Evolutionary conservation across 345 rosid species (phyloP).

Genomic region (Brassica nigra): DNA sequence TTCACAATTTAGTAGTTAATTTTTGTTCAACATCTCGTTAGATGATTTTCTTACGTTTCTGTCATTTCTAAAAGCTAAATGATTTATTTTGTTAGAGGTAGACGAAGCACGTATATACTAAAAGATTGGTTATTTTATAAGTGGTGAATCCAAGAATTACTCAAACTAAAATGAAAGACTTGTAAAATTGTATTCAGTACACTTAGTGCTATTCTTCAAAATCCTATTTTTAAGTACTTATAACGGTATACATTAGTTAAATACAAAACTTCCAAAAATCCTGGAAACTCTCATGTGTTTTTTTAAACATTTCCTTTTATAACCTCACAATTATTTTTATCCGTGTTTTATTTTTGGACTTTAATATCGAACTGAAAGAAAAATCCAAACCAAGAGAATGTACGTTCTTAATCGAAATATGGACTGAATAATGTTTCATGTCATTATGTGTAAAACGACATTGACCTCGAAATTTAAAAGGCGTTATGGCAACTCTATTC

Average conservation of each 20-base stretch:
- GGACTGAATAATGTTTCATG: neutral
- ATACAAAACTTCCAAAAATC: constrained; percentile 23
- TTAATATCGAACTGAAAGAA: neutral
- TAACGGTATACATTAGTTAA: constrained; percentile 5
- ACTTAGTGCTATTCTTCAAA: neutral
- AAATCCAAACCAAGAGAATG: constrained; percentile 4
- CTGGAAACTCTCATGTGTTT: constrained; percentile 28
- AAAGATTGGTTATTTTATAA: too few species aligned
- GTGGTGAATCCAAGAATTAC: too few species aligned
- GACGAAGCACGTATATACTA: neutral
- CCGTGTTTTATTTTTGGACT: constrained; percentile 1
- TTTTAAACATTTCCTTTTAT: constrained; percentile 16
- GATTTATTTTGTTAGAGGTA: neutral
- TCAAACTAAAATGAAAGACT: neutral
- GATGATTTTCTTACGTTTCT: neutral
- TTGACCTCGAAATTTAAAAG: neutral
- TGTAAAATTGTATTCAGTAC: neutral
- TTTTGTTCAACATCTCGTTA: neutral
- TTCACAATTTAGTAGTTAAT: neutral
- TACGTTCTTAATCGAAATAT: neutral
- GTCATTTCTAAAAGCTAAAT: neutral
- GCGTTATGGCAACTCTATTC: neutral
- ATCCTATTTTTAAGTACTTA: neutral
- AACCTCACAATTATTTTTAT: neutral
- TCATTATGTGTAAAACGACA: neutral